A percentile compares a stretch with the other conserved stretches of the same genome.
Evolutionary conservation across 345 rosid genomes (phyloP).

Genomic region (Eucalyptus paniculata): DNA sequence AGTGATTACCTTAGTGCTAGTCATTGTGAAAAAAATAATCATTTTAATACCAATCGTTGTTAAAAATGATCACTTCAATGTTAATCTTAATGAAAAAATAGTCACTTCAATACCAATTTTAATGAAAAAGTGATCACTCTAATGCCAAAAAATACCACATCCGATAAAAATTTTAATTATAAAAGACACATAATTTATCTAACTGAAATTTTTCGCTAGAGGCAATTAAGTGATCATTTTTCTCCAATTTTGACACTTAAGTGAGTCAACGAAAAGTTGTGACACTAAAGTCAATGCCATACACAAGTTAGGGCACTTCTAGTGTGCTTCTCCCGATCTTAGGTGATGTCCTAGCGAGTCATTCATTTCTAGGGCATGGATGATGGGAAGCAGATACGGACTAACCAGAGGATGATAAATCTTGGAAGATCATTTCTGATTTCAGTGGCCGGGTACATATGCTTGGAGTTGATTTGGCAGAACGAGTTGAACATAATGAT

Average conservation of each 20-base stretch:
- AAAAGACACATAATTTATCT: accelerated
- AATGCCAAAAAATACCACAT: too few relatives aligned
- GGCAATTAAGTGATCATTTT: accelerated
- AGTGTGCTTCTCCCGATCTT: neutral
- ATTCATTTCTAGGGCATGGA: neutral
- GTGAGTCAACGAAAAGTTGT: accelerated
- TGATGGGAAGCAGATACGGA: neutral
- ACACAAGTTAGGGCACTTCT: too few relatives aligned
- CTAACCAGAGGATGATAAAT: neutral
- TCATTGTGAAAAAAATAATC: too few relatives aligned
- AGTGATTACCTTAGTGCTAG: too few relatives aligned
- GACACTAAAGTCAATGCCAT: too few relatives aligned
- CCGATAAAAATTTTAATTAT: accelerated
- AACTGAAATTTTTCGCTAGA: accelerated
- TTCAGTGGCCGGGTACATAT: neutral
- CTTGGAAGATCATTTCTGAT: neutral
- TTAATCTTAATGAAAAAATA: too few relatives aligned
- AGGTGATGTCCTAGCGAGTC: neutral
- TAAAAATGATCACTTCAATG: too few relatives aligned
- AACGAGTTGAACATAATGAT: too few relatives aligned
- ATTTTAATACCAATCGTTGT: accelerated
- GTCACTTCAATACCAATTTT: too few relatives aligned
- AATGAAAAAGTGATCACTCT: too few relatives aligned
- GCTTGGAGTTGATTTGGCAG: neutral
- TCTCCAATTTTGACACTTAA: accelerated